phyloP scores from a whole-genome alignment of 1,284 basidiomycete species.

The Tremellales sp. region DNA sequence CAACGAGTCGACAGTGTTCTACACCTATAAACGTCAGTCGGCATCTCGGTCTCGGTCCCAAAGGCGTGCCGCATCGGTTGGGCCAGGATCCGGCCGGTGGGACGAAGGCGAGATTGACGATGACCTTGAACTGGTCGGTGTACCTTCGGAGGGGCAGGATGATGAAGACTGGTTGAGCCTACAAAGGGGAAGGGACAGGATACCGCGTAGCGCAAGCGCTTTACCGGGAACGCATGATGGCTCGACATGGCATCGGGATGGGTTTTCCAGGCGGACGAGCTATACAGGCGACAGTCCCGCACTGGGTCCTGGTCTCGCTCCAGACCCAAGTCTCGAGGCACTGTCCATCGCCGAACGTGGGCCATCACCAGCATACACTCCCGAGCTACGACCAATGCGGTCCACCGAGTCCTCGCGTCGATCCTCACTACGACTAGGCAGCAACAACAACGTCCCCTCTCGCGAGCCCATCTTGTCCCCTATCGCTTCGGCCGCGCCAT shows the following conservation, averaged over 20 bases:
- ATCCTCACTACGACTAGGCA: slow-evolving; percentile 12
- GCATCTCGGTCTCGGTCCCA: slow-evolving; percentile 21
- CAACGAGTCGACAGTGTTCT: slow-evolving; percentile 68
- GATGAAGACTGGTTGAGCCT: slow-evolving; percentile 14
- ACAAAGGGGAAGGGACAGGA: slow-evolving; percentile 7
- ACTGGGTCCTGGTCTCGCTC: too few relatives aligned
- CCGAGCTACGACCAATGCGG: slow-evolving; percentile 6
- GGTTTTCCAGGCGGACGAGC: slow-evolving; percentile 23
- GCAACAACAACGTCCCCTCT: slow-evolving; percentile 3
- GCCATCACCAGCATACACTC: slow-evolving; percentile 47
- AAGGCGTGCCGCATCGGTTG: slow-evolving; percentile 69
- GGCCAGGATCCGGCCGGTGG: slow-evolving; percentile 58
- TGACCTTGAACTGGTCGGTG: slow-evolving; percentile 41
- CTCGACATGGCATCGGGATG: slow-evolving; percentile 23
- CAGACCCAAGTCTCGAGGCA: slow-evolving; percentile 5
- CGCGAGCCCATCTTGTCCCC: slow-evolving; percentile 24
- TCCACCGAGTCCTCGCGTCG: slow-evolving; percentile 6
- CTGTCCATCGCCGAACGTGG: slow-evolving; percentile 32
- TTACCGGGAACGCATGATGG: slow-evolving; percentile 30
- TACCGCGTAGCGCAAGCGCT: slow-evolving; percentile 30
- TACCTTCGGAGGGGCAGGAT: slow-evolving; percentile 10
- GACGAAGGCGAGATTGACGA: slow-evolving; percentile 49
- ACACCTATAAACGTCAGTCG: slow-evolving; percentile 50
- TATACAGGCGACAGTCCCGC: slow-evolving; percentile 2
- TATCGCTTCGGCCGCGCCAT: slow-evolving; percentile 25